Conservation (phyloP, 1,284 basidiomycete species). For the Vanrija sp. region DNA sequence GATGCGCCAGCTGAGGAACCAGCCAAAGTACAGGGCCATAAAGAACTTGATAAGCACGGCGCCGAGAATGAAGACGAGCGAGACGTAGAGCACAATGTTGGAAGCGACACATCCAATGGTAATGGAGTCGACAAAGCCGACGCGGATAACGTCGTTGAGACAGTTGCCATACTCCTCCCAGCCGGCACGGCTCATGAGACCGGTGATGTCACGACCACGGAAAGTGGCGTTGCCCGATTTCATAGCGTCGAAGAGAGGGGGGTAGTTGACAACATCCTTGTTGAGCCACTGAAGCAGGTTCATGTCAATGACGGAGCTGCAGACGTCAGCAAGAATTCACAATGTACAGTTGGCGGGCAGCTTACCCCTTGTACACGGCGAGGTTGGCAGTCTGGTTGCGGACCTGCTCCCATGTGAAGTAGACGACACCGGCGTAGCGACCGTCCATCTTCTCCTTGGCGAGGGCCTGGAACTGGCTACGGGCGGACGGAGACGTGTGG, state of each 20-base stretch:
- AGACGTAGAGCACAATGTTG: constrained; percentile 87
- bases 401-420: constrained; percentile 87
- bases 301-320: constrained; percentile 81
- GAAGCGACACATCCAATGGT: constrained; percentile 96
- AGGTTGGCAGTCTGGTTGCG: constrained; percentile 67
- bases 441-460: constrained; percentile 3
- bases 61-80: constrained; percentile 94
- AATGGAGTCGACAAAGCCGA: constrained; percentile 91
- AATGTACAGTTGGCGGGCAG: constrained; percentile 3
- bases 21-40: constrained; percentile 95
- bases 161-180: constrained; percentile 66
- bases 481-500: constrained; percentile 62
- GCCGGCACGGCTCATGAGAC: constrained; percentile 67
- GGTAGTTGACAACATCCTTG: constrained; percentile 71
- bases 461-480: constrained; percentile 51
- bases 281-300: constrained; percentile 79
- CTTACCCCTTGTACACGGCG: constrained; percentile 85
- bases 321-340: constrained; percentile 6
- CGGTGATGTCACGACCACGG: constrained; percentile 79
- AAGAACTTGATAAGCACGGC: constrained; percentile 92
- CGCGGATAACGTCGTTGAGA: constrained; percentile 75
- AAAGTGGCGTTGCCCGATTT: constrained; percentile 66
- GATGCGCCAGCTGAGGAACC: constrained; percentile 93
- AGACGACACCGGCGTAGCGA: constrained; percentile 75
- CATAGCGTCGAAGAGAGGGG: constrained; percentile 74